Evolutionary conservation across 1,139 yeast species (phyloP).

Genomic region (Suhomyces choctaworum): DNA sequence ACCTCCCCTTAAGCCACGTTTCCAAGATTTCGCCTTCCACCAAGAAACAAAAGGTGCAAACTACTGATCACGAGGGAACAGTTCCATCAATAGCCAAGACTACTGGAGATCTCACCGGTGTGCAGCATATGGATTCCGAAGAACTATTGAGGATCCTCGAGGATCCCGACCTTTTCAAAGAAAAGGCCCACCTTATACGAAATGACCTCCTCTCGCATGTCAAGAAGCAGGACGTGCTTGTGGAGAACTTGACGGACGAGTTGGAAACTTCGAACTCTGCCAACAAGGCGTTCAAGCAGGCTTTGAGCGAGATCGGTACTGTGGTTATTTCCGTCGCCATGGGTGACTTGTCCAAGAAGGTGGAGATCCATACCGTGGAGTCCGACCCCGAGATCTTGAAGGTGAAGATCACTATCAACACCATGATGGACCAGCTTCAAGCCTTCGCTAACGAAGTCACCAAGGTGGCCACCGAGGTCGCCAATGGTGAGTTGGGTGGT

Average conservation of each 20-base stretch:
- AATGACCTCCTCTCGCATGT: conserved; percentile 33
- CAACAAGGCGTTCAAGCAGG: conserved; percentile 74
- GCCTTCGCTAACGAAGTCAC: conserved; percentile 82
- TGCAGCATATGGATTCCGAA: conserved; percentile 29
- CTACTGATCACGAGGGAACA: conserved; percentile 2
- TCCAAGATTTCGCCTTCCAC: conserved; percentile 14
- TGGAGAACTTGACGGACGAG: conserved; percentile 35
- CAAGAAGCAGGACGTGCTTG: conserved; percentile 32
- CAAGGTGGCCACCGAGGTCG: conserved; percentile 84
- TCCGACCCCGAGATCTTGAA: conserved; percentile 73
- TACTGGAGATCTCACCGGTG: neutral
- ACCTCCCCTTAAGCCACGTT: conserved; percentile 1
- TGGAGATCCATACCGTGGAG: conserved; percentile 68
- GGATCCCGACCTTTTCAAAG: conserved; percentile 40
- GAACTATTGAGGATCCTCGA: conserved; percentile 37
- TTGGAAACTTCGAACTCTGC: conserved; percentile 60
- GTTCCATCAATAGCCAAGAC: neutral
- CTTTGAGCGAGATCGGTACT: conserved; percentile 75
- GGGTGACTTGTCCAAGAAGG: conserved; percentile 82
- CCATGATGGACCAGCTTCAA: conserved; percentile 86
- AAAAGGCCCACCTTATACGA: conserved; percentile 35
- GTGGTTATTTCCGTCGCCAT: conserved; percentile 82
- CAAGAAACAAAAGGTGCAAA: conserved; percentile 13
- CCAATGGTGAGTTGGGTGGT: conserved; percentile 86
- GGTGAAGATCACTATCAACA: conserved; percentile 78